Conservation (phyloP, 2,329 filamentous ascomycete species). For the Phialemonium atrogriseum region DNA sequence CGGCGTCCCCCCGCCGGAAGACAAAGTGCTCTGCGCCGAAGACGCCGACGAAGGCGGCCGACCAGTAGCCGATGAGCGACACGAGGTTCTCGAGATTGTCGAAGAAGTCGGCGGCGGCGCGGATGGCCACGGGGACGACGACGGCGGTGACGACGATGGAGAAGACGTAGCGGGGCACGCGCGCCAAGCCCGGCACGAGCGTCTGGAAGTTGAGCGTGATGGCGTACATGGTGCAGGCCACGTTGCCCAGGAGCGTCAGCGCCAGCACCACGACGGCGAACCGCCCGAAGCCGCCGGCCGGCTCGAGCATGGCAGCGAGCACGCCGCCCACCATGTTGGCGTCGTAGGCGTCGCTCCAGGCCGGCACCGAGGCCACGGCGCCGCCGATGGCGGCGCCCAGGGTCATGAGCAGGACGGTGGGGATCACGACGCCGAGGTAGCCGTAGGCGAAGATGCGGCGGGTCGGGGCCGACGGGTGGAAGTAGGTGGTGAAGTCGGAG, state of each 20-base stretch:
- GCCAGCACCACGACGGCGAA: slow-evolving; percentile 53
- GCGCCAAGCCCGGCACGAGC: slow-evolving; percentile 26
- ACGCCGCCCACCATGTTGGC: slow-evolving; percentile 48
- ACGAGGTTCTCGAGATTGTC: slow-evolving; percentile 35
- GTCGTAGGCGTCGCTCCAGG: slow-evolving; percentile 47
- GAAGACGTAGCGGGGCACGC: slow-evolving; percentile 32
- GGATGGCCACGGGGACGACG: slow-evolving; percentile 31
- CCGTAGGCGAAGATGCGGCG: slow-evolving; percentile 41
- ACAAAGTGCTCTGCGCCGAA: slow-evolving; percentile 22
- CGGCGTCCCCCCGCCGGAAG: slow-evolving; percentile 14
- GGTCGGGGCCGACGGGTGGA: slow-evolving; percentile 40
- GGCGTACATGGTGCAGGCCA: slow-evolving; percentile 51
- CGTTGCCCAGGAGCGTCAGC: slow-evolving; percentile 50
- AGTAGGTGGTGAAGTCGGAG: slow-evolving; percentile 54
- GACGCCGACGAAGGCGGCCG: slow-evolving; percentile 30
- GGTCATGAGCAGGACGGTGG: slow-evolving; percentile 51
- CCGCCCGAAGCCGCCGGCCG: slow-evolving; percentile 51
- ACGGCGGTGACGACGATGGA: slow-evolving; percentile 28
- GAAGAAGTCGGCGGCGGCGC: slow-evolving; percentile 30
- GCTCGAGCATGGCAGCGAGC: slow-evolving; percentile 49
- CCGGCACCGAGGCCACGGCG: slow-evolving; percentile 43
- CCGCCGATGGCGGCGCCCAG: slow-evolving; percentile 58
- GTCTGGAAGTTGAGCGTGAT: slow-evolving; percentile 54
- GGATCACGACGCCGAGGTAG: slow-evolving; percentile 45
- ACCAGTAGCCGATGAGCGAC: slow-evolving; percentile 37